Conservation (phyloP, 331 rosid species). For the Cydonia oblonga region DNA sequence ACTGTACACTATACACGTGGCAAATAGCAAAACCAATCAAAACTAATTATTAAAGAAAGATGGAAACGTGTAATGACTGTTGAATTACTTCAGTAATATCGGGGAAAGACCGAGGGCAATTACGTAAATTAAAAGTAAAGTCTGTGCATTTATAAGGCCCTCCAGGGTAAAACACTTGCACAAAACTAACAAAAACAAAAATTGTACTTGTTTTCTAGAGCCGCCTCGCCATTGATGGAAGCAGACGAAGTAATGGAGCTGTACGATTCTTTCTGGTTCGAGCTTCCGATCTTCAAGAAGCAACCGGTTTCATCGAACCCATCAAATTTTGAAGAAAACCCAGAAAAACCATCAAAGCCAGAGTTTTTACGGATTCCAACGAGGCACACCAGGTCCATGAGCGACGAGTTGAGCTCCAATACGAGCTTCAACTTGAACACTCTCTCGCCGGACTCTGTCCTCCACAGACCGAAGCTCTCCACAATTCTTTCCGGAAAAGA, state of each 20-base stretch:
- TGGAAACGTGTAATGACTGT: slow-evolving; percentile 31
- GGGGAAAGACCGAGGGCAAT: slow-evolving; percentile 21
- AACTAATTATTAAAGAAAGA: background rate
- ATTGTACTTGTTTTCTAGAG: background rate
- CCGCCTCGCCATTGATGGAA: slow-evolving; percentile 43
- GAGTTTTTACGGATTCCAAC: slow-evolving; percentile 18
- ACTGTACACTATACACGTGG: background rate
- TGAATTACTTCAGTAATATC: slow-evolving; percentile 16
- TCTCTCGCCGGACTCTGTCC: slow-evolving; percentile 36
- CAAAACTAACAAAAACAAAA: background rate
- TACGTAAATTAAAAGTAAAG: background rate
- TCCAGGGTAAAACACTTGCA: background rate
- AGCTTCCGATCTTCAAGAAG: slow-evolving; percentile 25
- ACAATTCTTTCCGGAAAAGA: slow-evolving; percentile 48
- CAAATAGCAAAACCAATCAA: background rate
- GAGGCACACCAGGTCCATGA: slow-evolving; percentile 45
- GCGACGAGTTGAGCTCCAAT: slow-evolving; percentile 50
- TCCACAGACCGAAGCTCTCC: slow-evolving; percentile 32
- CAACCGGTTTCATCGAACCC: slow-evolving; percentile 7
- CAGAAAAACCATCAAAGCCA: slow-evolving; percentile 17
- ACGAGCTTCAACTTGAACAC: slow-evolving; percentile 26
- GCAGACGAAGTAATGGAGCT: slow-evolving; percentile 43
- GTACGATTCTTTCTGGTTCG: slow-evolving; percentile 60
- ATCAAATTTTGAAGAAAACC: slow-evolving; percentile 4
- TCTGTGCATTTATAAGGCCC: background rate